Evolutionary conservation across 2,329 filamentous ascomycete species (phyloP).

Genomic region (Diaporthe sp.): DNA sequence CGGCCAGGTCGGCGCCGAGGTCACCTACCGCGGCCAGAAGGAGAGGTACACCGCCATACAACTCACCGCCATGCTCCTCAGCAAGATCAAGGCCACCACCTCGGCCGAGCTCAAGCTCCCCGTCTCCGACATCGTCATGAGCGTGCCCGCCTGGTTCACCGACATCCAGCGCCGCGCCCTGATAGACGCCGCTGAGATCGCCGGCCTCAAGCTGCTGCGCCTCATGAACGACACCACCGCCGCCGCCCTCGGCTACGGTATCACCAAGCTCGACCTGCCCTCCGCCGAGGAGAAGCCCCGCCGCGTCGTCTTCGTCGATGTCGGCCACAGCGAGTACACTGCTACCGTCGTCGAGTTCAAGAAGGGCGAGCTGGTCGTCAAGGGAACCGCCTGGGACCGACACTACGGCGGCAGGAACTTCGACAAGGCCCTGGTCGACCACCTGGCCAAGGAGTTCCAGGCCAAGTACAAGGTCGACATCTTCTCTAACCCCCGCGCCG

Average conservation of each 20-base stretch:
- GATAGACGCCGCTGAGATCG: constrained; percentile 92
- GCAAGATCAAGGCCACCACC: constrained; percentile 92
- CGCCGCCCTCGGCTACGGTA: constrained; percentile 94
- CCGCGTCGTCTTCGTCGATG: constrained; percentile 91
- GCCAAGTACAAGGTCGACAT: constrained; percentile 99
- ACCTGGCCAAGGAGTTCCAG: constrained; percentile 96
- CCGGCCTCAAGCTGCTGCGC: constrained; percentile 90
- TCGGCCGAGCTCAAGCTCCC: constrained; percentile 88
- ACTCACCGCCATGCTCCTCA: constrained; percentile 93
- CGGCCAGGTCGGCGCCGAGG: constrained; percentile 94
- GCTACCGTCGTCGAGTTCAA: constrained; percentile 92
- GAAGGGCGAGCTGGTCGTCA: constrained; percentile 95
- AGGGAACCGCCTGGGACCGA: constrained; percentile 91
- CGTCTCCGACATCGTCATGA: constrained; percentile 93
- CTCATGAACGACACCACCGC: constrained; percentile 99
- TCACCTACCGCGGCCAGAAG: constrained; percentile 93
- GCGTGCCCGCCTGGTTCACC: constrained; percentile 96
- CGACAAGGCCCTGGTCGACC: constrained; percentile 93
- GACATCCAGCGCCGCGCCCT: constrained; percentile 90
- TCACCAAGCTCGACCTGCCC: constrained; percentile 96
- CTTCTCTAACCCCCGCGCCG: constrained; percentile 87
- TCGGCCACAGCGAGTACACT: constrained; percentile 98
- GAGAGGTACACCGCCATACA: constrained; percentile 95
- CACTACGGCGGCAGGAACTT: constrained; percentile 98
- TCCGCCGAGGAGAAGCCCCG: constrained; percentile 89